Base-by-base conservation (phyloP, 176 grass and related monocot genomes). In the Dactylis glomerata region DNA sequence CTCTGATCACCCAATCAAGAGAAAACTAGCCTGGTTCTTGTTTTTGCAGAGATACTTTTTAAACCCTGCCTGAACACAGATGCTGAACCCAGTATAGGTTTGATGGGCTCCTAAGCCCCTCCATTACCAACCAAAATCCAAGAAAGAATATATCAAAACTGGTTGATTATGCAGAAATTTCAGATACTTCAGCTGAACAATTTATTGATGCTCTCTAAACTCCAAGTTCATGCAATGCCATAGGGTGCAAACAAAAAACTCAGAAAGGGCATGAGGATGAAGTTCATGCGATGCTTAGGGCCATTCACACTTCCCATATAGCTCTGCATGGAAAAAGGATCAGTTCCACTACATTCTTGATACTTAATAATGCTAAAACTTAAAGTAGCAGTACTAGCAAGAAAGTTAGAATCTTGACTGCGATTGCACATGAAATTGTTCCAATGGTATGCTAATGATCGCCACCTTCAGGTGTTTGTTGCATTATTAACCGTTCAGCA, bases 391-490 rank as follows among this genome's bases (percentile, higher is more conserved):
- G 68, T 15, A 1, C 17, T 52, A 15, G 19, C 67, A 61, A 38
- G 24, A 33, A 78, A 62, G 59, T 70, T 8, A 59, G 82, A 85
- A 85, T 76, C 40, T 33, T 2, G 30, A 22, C 64, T 66, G 36
- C 61, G 37, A 51, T 86, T 86, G 83, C 88, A 86, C 75, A 73
- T 65, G 83, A 89, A n/a, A 75, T 89, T 47, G 67, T 84, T 83
- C 34, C 57, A 75, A 32, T 55, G 51, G 24, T 63, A 63, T 69
- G 54, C 40, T 78, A 59, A 81, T 89, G 50, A 45, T 62, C 62
- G 14, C 77, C 83, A 89, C 67, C 66, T 74, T 47, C 76, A 80
- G 68, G 76, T 89, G 87, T 79, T 41, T 83, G 40, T 61, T 52
- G 46, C 57, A 56, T 65, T 82, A 83, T 82, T 82, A 62, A 82